Conservation (phyloP, 371 early-diverging fungal species). For the Rhizomucor miehei region DNA sequence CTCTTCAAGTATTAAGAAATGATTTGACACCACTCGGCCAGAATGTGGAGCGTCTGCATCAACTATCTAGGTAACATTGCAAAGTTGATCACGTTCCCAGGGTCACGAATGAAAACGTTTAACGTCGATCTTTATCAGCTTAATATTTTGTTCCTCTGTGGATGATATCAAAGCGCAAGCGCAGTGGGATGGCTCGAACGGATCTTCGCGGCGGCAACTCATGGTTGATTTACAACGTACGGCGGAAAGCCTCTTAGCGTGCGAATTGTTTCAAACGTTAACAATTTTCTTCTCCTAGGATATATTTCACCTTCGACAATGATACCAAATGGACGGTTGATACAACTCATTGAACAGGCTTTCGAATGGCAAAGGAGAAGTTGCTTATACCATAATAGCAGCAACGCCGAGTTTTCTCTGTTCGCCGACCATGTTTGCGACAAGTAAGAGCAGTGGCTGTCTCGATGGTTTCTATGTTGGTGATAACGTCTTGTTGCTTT, state of each 20-base stretch:
- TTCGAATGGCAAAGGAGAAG: constrained; percentile 65
- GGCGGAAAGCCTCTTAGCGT: constrained; percentile 2
- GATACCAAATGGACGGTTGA: constrained; percentile 83
- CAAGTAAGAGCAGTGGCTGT: constrained; percentile 38
- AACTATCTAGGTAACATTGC: constrained; percentile 24
- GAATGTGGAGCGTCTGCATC: constrained; percentile 59
- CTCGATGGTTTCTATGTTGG: constrained; percentile 4
- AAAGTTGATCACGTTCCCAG: neutral
- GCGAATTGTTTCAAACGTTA: neutral
- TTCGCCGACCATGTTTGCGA: constrained; percentile 78
- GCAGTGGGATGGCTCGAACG: constrained; percentile 78
- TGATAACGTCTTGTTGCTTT: no score
- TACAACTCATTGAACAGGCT: constrained; percentile 81
- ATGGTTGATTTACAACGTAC: constrained; percentile 69
- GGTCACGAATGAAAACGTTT: neutral
- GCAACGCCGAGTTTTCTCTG: constrained; percentile 57
- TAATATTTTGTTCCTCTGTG: constrained; percentile 62
- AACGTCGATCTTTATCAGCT: constrained; percentile 21
- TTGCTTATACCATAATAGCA: constrained; percentile 84
- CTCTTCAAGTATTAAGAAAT: constrained; percentile 65
- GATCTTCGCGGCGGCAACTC: constrained; percentile 66
- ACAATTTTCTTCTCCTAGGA: constrained; percentile 28
- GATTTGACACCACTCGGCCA: constrained; percentile 73
- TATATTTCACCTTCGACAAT: constrained; percentile 79
- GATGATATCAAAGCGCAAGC: constrained; percentile 64